These are phyloP conservation scores for Coemansia sp. DNA, from an alignment of 192 early-diverging fungal species.

Conservation along the genomic window DNA sequence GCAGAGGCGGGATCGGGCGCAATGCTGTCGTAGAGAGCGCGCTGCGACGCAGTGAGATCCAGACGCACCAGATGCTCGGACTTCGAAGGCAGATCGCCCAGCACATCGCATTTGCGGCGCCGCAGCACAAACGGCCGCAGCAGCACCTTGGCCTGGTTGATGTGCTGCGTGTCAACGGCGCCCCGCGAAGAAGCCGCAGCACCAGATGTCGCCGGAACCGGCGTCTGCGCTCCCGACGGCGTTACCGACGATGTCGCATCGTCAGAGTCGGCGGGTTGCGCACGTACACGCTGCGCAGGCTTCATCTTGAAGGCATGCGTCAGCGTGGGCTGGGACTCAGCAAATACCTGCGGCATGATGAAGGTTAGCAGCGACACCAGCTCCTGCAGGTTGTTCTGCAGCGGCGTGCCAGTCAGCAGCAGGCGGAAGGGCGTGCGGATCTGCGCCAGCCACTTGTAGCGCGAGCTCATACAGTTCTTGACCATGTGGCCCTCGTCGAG, in stretches of 20 bases:
- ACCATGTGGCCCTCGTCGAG: constrained; percentile 92
- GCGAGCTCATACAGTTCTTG: constrained; percentile 79
- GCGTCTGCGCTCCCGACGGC: constrained; percentile 40
- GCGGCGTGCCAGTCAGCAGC: constrained; percentile 82
- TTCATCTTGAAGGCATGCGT: constrained; percentile 52
- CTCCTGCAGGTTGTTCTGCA: constrained; percentile 90
- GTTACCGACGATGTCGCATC: constrained; percentile 32
- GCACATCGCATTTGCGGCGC: constrained; percentile 73
- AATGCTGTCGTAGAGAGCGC: constrained; percentile 58
- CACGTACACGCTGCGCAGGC: constrained; percentile 2
- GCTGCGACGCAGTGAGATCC: constrained; percentile 55
- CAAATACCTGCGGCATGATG: constrained; percentile 81
- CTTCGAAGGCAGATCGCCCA: constrained; percentile 68
- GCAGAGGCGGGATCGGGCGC: constrained; percentile 20
- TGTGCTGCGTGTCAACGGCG: constrained; percentile 59
- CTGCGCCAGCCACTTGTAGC: constrained; percentile 78
- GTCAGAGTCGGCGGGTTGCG: constrained; percentile 33
- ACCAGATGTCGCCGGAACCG: constrained; percentile 1
- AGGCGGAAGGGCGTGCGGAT: constrained; percentile 62
- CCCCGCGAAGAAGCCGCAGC: constrained; percentile 12
- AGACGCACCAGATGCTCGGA: constrained; percentile 57
- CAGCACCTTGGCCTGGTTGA: constrained; percentile 76
- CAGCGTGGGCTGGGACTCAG: constrained; percentile 50
- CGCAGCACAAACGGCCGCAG: constrained; percentile 89
- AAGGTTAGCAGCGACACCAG: constrained; percentile 82